These are phyloP conservation scores for Wallacemonas collosoma DNA, from an alignment of 208 protist species.

Conservation along the genomic window DNA sequence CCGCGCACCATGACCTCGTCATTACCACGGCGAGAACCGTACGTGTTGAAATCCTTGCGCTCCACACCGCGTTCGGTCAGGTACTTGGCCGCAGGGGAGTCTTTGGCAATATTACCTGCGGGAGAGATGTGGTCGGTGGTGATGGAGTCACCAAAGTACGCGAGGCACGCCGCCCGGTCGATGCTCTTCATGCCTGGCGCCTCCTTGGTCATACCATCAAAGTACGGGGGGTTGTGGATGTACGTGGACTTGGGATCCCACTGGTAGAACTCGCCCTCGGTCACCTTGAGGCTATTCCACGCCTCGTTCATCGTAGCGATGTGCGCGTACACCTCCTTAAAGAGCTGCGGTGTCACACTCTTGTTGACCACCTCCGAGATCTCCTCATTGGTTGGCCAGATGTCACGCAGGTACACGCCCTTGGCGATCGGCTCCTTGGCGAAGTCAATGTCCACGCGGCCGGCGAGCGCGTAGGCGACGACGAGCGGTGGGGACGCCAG, in stretches of 20 bases:
- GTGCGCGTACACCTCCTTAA: conserved; percentile 90
- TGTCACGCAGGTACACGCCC: conserved; percentile 95
- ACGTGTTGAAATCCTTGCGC: conserved; percentile 96
- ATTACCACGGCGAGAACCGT: conserved; percentile 95
- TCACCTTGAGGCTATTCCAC: conserved; percentile 93
- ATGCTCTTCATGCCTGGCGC: conserved; percentile 57
- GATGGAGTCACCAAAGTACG: conserved; percentile 95
- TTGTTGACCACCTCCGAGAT: conserved; percentile 73
- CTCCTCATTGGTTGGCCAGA: conserved; percentile 95
- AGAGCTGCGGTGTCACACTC: conserved; percentile 89
- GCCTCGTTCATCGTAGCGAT: conserved; percentile 89
- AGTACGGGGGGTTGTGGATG: conserved; percentile 97
- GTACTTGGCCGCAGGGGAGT: conserved; percentile 93
- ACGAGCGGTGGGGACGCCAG: conserved; percentile 96
- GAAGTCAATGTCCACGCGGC: conserved; percentile 95
- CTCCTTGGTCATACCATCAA: conserved; percentile 83
- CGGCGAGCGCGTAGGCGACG: conserved; percentile 95
- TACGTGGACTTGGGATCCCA: conserved; percentile 96
- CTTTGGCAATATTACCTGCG: conserved; percentile 95
- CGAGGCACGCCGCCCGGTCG: conserved; percentile 82
- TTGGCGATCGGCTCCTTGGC: conserved; percentile 88
- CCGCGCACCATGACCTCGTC: conserved; percentile 96
- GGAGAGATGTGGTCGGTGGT: conserved; percentile 98
- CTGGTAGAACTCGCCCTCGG: conserved; percentile 88
- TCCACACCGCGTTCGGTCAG: conserved; percentile 79